Base-by-base conservation (phyloP, 2,329 filamentous ascomycete species). In the Aspergillus hiratsukae region DNA sequence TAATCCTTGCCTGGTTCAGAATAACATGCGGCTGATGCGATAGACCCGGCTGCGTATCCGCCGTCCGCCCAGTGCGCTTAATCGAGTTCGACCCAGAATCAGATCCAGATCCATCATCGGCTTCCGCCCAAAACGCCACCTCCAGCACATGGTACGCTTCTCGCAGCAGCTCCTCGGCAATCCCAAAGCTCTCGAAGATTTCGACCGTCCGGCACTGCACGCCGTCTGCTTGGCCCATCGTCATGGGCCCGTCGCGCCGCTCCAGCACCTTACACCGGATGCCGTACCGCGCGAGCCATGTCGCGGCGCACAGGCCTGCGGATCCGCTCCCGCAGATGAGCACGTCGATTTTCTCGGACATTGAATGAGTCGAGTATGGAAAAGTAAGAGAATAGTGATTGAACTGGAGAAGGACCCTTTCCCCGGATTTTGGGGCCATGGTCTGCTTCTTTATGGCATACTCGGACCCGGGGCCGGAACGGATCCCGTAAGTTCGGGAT, bases 221-320 rank as follows among this genome's bases (percentile, higher is more conserved):
- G 1, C 83, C 83, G 58, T 89, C 86, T 14, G 86, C 86, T 69
- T 88, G 83, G 2, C 85, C 85, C 48, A 79, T 76, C 43, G 75
- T 64, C 51, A 87, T 75, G 0, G 82, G 83, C 0, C 83, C 84
- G 3, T 70, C 57, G 4, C 82, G 79, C 5, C 76, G 77, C 62
- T 88, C 86, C 0, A 87, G 73, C 27, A 88, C 79, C 46, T 75
- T 80, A 73, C 79, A 85, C 25, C 72, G 69, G 58, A 87, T 75
- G n/a, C 79, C 78, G 66, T 78, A 81, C 23, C 80, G 80, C 1
- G 84, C 76, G 3, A 87, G 80, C 84, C 83, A 87, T 28, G 81
- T 75, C 10, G 81, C 84, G 5, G 83, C 82, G 61, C 80, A 83
- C 51, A 87, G 76, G 19, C 85, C 85, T 4, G 85, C 85, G 1